phyloP scores from a whole-genome alignment of 495 filamentous ascomycete species.

The Viridothelium virens region DNA sequence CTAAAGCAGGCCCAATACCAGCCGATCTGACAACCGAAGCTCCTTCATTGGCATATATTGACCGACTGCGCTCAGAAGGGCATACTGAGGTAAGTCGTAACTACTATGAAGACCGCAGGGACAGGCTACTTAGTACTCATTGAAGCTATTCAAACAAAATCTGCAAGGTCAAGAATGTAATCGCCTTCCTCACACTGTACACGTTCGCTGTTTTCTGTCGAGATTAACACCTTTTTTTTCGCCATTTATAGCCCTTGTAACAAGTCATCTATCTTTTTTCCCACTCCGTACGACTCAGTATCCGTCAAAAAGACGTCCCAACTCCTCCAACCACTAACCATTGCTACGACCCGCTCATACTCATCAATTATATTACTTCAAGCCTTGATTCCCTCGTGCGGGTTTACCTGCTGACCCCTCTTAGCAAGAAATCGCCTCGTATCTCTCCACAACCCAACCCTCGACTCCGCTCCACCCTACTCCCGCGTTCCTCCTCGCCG shows the following conservation, averaged over 20 bases:
- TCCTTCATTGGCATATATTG: conserved; percentile 6
- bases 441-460: neutral
- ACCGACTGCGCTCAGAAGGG: neutral
- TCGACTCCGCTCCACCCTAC: neutral
- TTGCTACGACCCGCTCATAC: no score
- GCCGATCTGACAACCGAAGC: neutral
- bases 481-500: conserved; percentile 5
- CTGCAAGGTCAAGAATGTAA: neutral
- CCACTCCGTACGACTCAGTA: no score
- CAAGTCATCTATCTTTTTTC: no score
- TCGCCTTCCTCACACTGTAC: neutral
- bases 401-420: neutral
- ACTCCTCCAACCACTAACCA: no score
- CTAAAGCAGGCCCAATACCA: neutral
- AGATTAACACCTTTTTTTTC: neutral
- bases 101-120: neutral
- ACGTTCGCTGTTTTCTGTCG: neutral
- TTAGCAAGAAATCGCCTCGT: conserved; percentile 1
- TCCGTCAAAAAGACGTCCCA: no score
- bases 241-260: no score
- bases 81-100: neutral
- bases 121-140: neutral
- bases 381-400: no score
- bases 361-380: no score
- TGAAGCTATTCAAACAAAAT: neutral